Percentiles rank a stretch among this genome's conserved stretches.
Evolutionary conservation across 2,329 filamentous ascomycete species (phyloP).

Genomic region (Ascochyta clinopodiicola): DNA sequence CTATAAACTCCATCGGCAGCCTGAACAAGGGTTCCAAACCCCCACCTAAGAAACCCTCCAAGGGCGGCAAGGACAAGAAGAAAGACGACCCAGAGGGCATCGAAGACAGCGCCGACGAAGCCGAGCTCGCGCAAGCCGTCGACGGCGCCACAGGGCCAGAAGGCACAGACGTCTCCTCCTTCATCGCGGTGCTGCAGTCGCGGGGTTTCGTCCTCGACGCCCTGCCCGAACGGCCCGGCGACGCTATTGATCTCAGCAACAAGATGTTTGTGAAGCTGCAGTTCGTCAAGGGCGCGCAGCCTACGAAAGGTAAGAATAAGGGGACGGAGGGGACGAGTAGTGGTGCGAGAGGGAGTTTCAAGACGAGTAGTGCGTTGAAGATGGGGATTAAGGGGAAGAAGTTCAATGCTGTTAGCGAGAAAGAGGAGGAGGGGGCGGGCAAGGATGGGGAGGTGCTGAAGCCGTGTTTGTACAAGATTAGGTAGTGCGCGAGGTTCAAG

Average conservation of each 20-base stretch:
- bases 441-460: slow-evolving; percentile 78
- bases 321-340: slow-evolving; percentile 48
- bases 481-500: slow-evolving; percentile 55
- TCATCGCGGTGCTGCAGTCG: slow-evolving; percentile 80
- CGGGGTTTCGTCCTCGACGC: slow-evolving; percentile 80
- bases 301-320: slow-evolving; percentile 77
- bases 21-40: slow-evolving; percentile 21
- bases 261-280: slow-evolving; percentile 99
- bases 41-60: slow-evolving; percentile 20
- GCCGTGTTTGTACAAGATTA: slow-evolving; percentile 93
- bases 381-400: slow-evolving; percentile 50
- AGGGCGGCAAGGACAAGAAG: slow-evolving; percentile 48
- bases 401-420: slow-evolving; percentile 48
- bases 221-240: slow-evolving; percentile 60
- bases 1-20: slow-evolving; percentile 70
- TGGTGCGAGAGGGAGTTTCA: slow-evolving; percentile 62
- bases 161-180: slow-evolving; percentile 86
- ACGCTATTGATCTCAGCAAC: slow-evolving; percentile 80
- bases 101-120: slow-evolving; percentile 61
- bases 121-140: slow-evolving; percentile 68
- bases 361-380: slow-evolving; percentile 65
- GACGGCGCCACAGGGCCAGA: slow-evolving; percentile 69
- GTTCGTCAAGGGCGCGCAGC: slow-evolving; percentile 83
- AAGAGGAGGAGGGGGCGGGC: slow-evolving; percentile 62
- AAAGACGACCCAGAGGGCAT: slow-evolving; percentile 57